Percentiles rank a stretch among this genome's conserved stretches.
phyloP scores from a whole-genome alignment of 139 green algal genomes.

The Trebouxia sp. region DNA sequence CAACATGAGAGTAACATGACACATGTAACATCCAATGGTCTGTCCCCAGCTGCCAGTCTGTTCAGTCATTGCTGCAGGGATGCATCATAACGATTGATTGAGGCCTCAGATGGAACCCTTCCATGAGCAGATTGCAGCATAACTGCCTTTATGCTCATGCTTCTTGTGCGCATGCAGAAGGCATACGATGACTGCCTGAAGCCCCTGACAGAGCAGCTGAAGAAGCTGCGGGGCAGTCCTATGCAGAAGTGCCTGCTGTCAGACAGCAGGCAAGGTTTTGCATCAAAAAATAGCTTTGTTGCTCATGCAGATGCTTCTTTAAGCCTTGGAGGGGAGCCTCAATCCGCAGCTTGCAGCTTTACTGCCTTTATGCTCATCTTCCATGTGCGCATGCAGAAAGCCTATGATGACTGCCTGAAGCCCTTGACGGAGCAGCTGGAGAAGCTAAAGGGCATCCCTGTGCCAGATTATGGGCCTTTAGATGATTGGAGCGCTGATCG shows the following conservation, averaged over 20 bases:
- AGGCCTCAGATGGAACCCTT: too few species aligned
- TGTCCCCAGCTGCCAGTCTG: too few species aligned
- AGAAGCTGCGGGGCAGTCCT: neutral
- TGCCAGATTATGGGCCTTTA: slow-evolving; percentile 17
- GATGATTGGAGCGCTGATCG: neutral
- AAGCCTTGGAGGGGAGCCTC: neutral
- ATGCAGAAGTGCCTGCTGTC: too few species aligned
- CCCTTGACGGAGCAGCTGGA: slow-evolving; percentile 14
- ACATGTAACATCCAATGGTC: too few species aligned
- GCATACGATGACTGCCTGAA: neutral
- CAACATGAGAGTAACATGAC: too few species aligned
- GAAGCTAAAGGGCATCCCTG: neutral
- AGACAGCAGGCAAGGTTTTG: too few species aligned
- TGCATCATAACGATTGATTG: too few species aligned
- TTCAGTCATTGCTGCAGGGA: too few species aligned
- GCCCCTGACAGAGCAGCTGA: slow-evolving; percentile 13
- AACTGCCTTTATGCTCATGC: neutral
- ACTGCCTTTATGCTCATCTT: neutral
- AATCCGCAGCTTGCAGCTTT: neutral
- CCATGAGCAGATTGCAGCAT: neutral
- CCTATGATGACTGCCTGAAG: neutral
- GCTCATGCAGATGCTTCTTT: too few species aligned
- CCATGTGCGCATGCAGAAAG: neutral
- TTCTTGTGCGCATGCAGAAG: neutral
- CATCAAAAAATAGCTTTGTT: too few species aligned